Base-by-base conservation (phyloP, 2,329 filamentous ascomycete species). In the Cladosporium austrohemisphaericum region DNA sequence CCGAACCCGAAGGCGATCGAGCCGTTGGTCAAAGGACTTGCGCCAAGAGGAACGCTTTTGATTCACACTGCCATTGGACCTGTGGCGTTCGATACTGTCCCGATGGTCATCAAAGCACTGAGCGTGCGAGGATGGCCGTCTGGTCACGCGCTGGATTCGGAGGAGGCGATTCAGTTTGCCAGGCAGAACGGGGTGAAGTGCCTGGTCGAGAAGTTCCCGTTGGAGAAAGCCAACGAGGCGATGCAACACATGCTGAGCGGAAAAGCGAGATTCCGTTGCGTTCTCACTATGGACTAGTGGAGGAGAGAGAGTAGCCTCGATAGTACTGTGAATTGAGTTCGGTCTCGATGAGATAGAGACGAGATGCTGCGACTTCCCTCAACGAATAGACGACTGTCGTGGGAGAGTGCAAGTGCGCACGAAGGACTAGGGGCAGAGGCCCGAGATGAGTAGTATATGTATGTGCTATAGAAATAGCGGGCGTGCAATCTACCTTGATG, bases 1-100 rank as follows among this genome's bases (percentile, higher is more conserved):
- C 83, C 83, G 5, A 81, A 79, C 59, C 71, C 79, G 1, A 68
- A 77, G 47, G 68, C 77, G 25, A 76, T 86, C 43, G 60, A 70
- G 1, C 71, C 73, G 3, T 61, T 86, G 22, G 65, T 82, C 1
- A 69, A 63, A 2, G 84, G 78, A 2, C 70, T 85, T 6, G 76
- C 69, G 4, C 59, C 74, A 0, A 65, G 69, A 6, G 83, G 84
- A 9, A 84, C 79, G 62, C 58, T 86, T 6, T 61, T 86, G 13
- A 68, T 82, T n/a, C 71, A 85, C 23, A 75, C 82, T 0, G 71
- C 72, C 32, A 66, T 70, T 19, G 73, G 74, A 0, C 71, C 74
- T 1, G 60, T 76, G 20, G 64, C 68, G 0, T 54, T 76, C 26
- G 62, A 75, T 52, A 72, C 69, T 33, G 68, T 66, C 10, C 48